Evolutionary conservation across 331 rosid genomes (phyloP).

Genomic region (Ulmus americana): DNA sequence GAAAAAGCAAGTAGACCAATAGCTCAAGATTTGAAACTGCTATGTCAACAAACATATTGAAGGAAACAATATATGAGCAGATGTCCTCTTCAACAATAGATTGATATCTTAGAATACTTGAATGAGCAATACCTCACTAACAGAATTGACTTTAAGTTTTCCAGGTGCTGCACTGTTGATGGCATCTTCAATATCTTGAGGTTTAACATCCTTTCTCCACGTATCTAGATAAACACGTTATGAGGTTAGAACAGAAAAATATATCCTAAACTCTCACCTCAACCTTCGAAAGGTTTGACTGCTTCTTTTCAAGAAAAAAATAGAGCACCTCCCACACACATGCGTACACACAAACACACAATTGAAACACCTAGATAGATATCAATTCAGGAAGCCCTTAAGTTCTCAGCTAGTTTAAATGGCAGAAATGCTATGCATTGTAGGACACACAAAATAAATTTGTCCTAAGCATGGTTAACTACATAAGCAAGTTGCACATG

Average conservation of each 20-base stretch:
- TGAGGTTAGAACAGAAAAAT: neutral
- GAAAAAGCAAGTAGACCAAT: neutral
- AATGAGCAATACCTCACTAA: constrained; percentile 52
- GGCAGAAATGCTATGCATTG: neutral
- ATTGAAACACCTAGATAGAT: neutral
- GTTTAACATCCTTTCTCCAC: constrained; percentile 74
- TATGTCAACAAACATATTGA: constrained; percentile 4
- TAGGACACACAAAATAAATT: neutral
- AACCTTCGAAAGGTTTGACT: neutral
- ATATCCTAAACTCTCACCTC: neutral
- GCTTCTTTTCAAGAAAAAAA: constrained; percentile 1
- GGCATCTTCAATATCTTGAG: constrained; percentile 64
- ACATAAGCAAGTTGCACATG: too few relatives aligned
- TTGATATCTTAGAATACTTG: constrained; percentile 14
- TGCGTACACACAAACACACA: too few relatives aligned
- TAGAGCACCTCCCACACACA: too few relatives aligned
- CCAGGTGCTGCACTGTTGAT: constrained; percentile 65
- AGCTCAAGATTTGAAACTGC: neutral
- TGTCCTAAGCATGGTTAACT: neutral
- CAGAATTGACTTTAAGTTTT: constrained; percentile 60
- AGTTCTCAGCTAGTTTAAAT: neutral
- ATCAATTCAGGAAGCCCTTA: neutral
- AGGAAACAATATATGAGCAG: constrained; percentile 18
- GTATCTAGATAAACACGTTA: constrained; percentile 47
- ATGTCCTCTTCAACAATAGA: constrained; percentile 8